A percentile compares a stretch with the other conserved stretches of the same genome.
Conservation (phyloP, 768 basidiomycete species). For the Tricholoma hemisulphureum region DNA sequence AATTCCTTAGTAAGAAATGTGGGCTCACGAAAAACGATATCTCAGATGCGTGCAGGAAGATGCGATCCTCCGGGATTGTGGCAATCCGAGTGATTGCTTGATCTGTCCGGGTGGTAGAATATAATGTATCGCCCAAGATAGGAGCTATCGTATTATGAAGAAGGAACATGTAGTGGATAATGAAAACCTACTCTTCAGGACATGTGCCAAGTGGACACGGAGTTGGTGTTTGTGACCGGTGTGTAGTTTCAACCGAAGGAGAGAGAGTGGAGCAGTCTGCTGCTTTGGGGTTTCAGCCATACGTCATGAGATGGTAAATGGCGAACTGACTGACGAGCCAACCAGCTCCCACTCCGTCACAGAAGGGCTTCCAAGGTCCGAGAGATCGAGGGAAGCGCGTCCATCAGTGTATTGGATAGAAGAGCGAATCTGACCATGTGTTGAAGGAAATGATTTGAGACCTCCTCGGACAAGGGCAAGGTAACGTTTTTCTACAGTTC, state of each 20-base stretch:
- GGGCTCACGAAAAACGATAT: conserved; percentile 53
- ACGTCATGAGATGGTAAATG: background rate
- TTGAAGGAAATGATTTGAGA: conserved; percentile 39
- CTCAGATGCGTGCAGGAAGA: conserved; percentile 62
- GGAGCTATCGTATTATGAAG: conserved; percentile 44
- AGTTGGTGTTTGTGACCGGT: conserved; percentile 74
- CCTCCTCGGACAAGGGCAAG: conserved; percentile 63
- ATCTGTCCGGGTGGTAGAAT: conserved; percentile 39
- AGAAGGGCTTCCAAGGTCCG: conserved; percentile 33
- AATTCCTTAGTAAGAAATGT: background rate
- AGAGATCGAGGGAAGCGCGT: conserved; percentile 37
- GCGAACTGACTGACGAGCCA: conserved; percentile 53
- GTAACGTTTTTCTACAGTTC: conserved; percentile 55
- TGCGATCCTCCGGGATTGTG: conserved; percentile 41
- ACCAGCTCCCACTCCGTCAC: conserved; percentile 59
- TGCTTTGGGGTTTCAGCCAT: conserved; percentile 8
- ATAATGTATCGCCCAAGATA: conserved; percentile 59
- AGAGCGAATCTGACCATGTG: conserved; percentile 41
- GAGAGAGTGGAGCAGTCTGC: conserved; percentile 48
- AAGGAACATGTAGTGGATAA: background rate
- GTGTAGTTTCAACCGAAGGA: conserved; percentile 53
- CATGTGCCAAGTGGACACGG: conserved; percentile 59
- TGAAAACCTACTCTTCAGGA: conserved; percentile 41
- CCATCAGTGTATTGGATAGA: conserved; percentile 47
- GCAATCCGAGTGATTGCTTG: conserved; percentile 23